A percentile compares a stretch with the other conserved stretches of the same genome.
Conservation (phyloP, 306 rosid genomes). For the Psophocarpus tetragonolobus region DNA sequence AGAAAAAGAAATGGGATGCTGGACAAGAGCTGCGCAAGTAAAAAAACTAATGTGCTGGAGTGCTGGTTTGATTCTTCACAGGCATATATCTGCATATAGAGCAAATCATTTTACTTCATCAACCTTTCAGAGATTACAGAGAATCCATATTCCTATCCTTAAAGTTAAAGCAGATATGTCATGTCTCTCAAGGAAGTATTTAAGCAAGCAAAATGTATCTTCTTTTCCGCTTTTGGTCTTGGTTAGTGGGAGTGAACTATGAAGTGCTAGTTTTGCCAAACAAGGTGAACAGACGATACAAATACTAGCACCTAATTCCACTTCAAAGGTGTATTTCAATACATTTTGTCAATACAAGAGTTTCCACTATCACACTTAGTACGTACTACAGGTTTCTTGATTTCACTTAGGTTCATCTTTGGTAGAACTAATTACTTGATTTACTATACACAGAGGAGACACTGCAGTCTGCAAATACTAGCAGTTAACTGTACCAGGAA, state of each 20-base stretch:
- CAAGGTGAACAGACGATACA: not conserved
- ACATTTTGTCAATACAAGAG: not conserved
- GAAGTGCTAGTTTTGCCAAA: conserved; percentile 11
- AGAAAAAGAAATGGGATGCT: conserved; percentile 98
- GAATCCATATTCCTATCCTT: conserved; percentile 8
- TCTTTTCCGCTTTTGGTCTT: not conserved
- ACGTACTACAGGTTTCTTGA: not conserved
- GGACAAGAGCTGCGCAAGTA: conserved; percentile 89
- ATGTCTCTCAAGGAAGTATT: not conserved
- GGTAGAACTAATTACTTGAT: not conserved
- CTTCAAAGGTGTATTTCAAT: not conserved
- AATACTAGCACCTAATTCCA: not conserved
- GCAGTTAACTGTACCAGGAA: not conserved
- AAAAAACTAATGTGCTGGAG: conserved; percentile 77
- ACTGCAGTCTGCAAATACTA: not conserved
- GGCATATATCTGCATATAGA: conserved; percentile 68
- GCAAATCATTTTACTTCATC: conserved; percentile 32
- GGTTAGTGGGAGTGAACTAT: not conserved
- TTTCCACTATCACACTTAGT: not conserved
- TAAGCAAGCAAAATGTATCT: not conserved
- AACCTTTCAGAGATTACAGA: not conserved
- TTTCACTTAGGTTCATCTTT: not conserved
- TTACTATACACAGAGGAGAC: not conserved
- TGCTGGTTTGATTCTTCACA: conserved; percentile 91
- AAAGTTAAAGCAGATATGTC: not conserved